phyloP scores from a whole-genome alignment of 129 eudicot species.

The Flaveria brownii region DNA sequence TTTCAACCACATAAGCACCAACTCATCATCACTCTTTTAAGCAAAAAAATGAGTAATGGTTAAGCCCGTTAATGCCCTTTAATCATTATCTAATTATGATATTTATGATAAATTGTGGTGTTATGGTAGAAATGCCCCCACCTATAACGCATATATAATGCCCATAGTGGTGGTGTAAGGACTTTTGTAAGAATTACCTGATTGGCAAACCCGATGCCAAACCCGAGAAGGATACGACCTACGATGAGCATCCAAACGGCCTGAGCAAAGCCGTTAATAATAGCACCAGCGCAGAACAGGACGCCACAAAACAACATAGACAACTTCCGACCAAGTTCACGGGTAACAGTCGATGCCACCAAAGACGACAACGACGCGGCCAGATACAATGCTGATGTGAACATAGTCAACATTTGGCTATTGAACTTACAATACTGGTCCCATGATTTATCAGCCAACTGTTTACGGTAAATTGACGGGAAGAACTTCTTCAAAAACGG shows the following conservation, averaged over 20 bases:
- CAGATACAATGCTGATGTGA: conserved; percentile 80
- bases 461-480: conserved; percentile 59
- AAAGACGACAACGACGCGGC: conserved; percentile 74
- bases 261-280: conserved; percentile 65
- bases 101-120: no score
- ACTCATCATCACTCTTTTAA: no score
- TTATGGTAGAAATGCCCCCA: no score
- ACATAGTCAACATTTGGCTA: conserved; percentile 66
- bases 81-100: no score
- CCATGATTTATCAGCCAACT: conserved; percentile 41
- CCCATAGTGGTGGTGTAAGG: no score
- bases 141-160: no score
- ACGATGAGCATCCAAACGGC: conserved; percentile 72
- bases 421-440: conserved; percentile 82
- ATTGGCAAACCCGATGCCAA: conserved; percentile 88
- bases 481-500: conserved; percentile 63
- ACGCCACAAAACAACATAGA: conserved; percentile 77
- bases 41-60: no score
- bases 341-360: conserved; percentile 75
- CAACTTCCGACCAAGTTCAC: conserved; percentile 63
- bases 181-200: conserved; percentile 46
- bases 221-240: conserved; percentile 88
- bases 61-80: no score
- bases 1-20: no score
- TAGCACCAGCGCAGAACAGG: conserved; percentile 68